Conservation (phyloP, 179 eudicot genomes). For the Spergularia azorica region DNA sequence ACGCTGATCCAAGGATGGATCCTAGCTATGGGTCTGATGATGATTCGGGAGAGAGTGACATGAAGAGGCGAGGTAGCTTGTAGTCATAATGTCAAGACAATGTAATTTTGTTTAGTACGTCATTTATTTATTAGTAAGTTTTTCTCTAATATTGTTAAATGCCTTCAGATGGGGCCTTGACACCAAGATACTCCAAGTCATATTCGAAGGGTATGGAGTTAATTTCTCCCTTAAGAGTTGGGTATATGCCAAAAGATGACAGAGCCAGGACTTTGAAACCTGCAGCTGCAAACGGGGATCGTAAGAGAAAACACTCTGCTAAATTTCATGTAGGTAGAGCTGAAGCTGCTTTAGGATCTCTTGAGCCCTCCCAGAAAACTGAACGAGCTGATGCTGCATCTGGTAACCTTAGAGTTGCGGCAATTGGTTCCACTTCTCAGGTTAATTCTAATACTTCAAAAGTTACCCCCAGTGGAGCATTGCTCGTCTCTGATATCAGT, state of each 20-base stretch:
- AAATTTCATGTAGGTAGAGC: constrained; percentile 34
- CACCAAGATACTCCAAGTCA: constrained; percentile 36
- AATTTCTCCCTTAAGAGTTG: constrained; percentile 39
- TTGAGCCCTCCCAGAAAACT: constrained; percentile 28
- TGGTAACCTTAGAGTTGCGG: constrained; percentile 37
- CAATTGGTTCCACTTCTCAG: constrained; percentile 34
- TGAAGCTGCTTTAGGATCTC: constrained; percentile 36
- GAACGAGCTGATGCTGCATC: constrained; percentile 33
- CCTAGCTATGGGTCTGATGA: constrained; percentile 83
- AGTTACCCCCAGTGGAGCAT: constrained; percentile 32
- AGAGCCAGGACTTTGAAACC: constrained; percentile 30
- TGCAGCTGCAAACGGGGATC: constrained; percentile 28
- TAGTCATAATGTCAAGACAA: neutral
- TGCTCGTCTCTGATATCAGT: constrained; percentile 31
- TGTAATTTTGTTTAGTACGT: neutral
- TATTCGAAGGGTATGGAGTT: constrained; percentile 38
- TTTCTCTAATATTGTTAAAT: constrained; percentile 21
- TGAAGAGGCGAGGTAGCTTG: constrained; percentile 61
- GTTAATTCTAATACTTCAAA: constrained; percentile 43
- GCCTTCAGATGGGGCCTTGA: constrained; percentile 46
- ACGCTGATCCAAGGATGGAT: constrained; percentile 96
- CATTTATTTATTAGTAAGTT: constrained; percentile 6
- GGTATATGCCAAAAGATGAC: constrained; percentile 30
- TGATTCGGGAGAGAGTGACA: constrained; percentile 58
- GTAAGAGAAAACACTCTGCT: constrained; percentile 28